Percentiles rank a stretch among this genome's conserved stretches.
Conservation (phyloP, 2,329 filamentous ascomycete species). For the Mycosphaerella sp. region DNA sequence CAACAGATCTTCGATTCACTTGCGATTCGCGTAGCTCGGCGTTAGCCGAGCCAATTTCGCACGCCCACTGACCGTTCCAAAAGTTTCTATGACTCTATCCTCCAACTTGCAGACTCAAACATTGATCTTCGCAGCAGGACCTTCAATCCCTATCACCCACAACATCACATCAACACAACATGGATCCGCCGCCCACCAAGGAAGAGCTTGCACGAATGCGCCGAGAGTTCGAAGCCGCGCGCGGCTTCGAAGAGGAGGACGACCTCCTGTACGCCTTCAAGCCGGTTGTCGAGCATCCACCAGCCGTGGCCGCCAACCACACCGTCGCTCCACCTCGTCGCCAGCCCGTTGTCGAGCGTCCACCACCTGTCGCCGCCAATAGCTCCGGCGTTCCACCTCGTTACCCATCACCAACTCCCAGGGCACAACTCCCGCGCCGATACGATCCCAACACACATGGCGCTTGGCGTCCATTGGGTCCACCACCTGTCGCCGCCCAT, state of each 20-base stretch:
- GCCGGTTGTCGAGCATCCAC: neutral
- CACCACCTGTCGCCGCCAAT: neutral
- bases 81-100: no score
- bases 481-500: neutral
- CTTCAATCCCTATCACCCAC: neutral
- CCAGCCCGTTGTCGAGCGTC: neutral
- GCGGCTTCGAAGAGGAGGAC: conserved; percentile 11
- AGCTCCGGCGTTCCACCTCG: neutral
- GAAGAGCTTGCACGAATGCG: conserved; percentile 6
- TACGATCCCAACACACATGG: neutral
- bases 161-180: neutral
- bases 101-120: no score
- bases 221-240: conserved; percentile 12
- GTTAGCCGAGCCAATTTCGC: no score
- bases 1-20: neutral
- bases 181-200: neutral
- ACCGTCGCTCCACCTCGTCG: neutral
- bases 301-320: neutral
- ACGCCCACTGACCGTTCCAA: no score
- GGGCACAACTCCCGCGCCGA: neutral
- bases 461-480: neutral
- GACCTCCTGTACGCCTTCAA: conserved; percentile 2
- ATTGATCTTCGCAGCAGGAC: neutral
- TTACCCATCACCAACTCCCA: neutral
- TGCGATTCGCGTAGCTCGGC: neutral